These are phyloP conservation scores for Naematelia encephala DNA, from an alignment of 768 basidiomycete species.

Conservation along the genomic window DNA sequence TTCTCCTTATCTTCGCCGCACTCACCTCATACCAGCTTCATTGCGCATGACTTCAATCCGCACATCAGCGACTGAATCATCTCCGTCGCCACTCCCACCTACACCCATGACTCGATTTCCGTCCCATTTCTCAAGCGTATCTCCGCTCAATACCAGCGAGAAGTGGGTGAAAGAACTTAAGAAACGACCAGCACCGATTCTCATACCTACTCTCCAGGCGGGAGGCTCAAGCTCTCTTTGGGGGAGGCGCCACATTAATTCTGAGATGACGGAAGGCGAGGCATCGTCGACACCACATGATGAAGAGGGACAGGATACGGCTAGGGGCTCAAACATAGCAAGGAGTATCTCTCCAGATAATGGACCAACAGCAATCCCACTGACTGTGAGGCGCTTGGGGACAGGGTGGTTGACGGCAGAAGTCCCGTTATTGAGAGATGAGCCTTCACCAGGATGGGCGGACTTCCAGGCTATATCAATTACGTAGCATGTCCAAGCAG, in stretches of 20 bases:
- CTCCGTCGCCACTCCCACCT: not conserved
- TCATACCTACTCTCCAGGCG: not conserved
- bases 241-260: not conserved
- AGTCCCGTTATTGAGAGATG: not conserved
- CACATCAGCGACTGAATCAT: not conserved
- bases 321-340: not conserved
- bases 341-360: not conserved
- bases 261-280: not conserved
- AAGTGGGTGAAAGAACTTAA: not conserved
- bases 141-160: not conserved
- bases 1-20: not conserved
- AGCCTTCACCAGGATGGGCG: not conserved
- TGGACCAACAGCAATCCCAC: slow-evolving; percentile 3
- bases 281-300: not conserved
- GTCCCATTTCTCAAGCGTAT: not conserved
- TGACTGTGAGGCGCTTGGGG: slow-evolving; percentile 3
- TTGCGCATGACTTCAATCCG: not conserved
- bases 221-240: not conserved
- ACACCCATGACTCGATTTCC: not conserved
- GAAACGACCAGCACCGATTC: not conserved
- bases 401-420: not conserved
- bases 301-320: not conserved
- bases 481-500: not conserved
- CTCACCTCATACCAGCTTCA: not conserved
- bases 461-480: not conserved